A percentile compares a stretch with the other conserved stretches of the same genome.
These are phyloP conservation scores for Epichloe coenophiala DNA, from an alignment of 2,329 filamentous ascomycete genomes.

Conservation along the genomic window DNA sequence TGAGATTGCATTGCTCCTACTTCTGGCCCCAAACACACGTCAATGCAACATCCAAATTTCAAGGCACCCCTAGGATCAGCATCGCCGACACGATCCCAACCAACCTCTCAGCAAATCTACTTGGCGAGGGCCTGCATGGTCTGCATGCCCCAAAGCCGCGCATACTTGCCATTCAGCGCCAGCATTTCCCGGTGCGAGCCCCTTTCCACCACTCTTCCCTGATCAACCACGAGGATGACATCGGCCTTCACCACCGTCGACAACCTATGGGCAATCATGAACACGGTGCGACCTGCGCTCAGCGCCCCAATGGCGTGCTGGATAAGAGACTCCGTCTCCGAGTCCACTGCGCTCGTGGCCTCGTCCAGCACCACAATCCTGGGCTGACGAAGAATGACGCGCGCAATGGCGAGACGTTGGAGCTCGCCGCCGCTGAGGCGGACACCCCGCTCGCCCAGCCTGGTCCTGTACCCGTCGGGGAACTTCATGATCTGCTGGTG, in stretches of 20 bases:
- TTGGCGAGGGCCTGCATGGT: neutral
- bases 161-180: slow-evolving; percentile 32
- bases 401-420: slow-evolving; percentile 34
- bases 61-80: too few relatives aligned
- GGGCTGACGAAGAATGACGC: slow-evolving; percentile 19
- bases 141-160: slow-evolving; percentile 37
- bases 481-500: slow-evolving; percentile 51
- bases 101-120: neutral
- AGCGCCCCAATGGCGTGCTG: slow-evolving; percentile 31
- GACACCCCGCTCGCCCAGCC: slow-evolving; percentile 36
- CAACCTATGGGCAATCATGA: slow-evolving; percentile 33
- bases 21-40: too few relatives aligned
- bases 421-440: slow-evolving; percentile 37
- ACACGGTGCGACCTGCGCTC: slow-evolving; percentile 34
- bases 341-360: slow-evolving; percentile 36
- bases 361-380: slow-evolving; percentile 29
- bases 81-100: too few relatives aligned
- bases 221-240: slow-evolving; percentile 37
- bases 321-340: slow-evolving; percentile 29
- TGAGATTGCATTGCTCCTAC: too few relatives aligned
- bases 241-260: slow-evolving; percentile 32
- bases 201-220: slow-evolving; percentile 36
- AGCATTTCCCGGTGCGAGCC: slow-evolving; percentile 38
- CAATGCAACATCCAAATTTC: too few relatives aligned
- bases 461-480: slow-evolving; percentile 32